Evolutionary conservation across 2,329 filamentous ascomycete genomes (phyloP), one percentile per base, ranked within the genome.

Genomic region (Ampelomyces quisqualis): DNA sequence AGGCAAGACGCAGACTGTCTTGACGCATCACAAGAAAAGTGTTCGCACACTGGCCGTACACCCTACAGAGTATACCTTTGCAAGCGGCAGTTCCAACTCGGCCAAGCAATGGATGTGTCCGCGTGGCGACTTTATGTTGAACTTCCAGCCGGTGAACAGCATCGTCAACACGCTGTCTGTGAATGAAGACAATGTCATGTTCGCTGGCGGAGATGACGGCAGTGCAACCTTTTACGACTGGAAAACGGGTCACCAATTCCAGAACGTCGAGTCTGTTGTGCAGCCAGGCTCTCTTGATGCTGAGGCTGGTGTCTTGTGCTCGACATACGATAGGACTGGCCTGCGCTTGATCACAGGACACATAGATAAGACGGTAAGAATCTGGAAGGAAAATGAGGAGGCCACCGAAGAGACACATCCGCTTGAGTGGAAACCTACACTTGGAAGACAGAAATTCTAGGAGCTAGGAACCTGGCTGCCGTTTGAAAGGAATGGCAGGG

Each of bases 101-200:
- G 96, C 98, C 72, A 98, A 98, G 76, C 93, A 98, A 72, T 98
- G 93, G 91, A 96, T 97, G 69, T 97, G 90, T 55, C 94, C 94
- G 1, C 90, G 96, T 65, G 94, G 91, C 24, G 89, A 89, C 11
- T 97, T 98, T 66, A 98, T 98, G 93, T 90, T 96, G 69, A 97
- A 97, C 65, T 97, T 97, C 61, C 88, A 95, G 29, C 91, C 91
- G 4, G 91, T 97, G 63, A 96, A 96, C 61, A 82, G 89, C 45
- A 94, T 98, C 66, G 91, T 98, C 73, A 98, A 98, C 71, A 90
- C 90, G 0, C 73, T 98, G 31, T 80, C 89, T 29, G 90, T 93
- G 21, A 98, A 98, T 67, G 88, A 94, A 60, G 89, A 96, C 65
- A 93, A 96, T 58, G 88, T 97, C 11, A 72, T 98, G 44, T 96